phyloP scores from a whole-genome alignment of 257 asterid genomes.

The Mentha longifolia region DNA sequence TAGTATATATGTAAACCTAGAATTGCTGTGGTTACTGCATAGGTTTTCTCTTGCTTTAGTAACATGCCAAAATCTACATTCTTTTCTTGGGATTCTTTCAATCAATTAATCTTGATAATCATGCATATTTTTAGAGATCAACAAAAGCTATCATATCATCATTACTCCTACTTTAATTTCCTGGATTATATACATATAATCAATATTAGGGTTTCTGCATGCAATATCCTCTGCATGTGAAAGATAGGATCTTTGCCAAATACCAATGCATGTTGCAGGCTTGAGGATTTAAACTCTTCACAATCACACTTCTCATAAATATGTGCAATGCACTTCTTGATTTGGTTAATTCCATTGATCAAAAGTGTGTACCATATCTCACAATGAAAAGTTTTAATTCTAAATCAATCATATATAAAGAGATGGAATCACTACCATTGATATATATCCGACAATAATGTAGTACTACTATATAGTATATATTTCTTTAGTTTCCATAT shows the following conservation, averaged over 20 bases:
- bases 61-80: slow-evolving; percentile 65
- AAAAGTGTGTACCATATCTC: neutral
- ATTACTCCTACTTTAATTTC: slow-evolving; percentile 26
- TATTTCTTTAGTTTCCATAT: neutral
- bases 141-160: slow-evolving; percentile 18
- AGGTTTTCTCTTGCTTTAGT: slow-evolving; percentile 47
- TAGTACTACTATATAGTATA: neutral
- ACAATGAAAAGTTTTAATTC: too few relatives aligned
- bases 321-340: neutral
- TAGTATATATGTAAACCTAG: slow-evolving; percentile 27
- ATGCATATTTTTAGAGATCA: slow-evolving; percentile 29
- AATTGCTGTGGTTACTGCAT: slow-evolving; percentile 37
- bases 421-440: slow-evolving; percentile 27
- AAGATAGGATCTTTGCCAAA: slow-evolving; percentile 13
- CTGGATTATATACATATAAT: neutral
- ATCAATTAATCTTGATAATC: slow-evolving; percentile 32
- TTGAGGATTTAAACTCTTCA: neutral
- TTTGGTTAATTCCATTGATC: neutral
- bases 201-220: slow-evolving; percentile 12
- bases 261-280: slow-evolving; percentile 1
- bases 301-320: neutral
- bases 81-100: slow-evolving; percentile 73
- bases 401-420: neutral
- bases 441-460: slow-evolving; percentile 10
- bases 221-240: slow-evolving; percentile 8